Evolutionary conservation across 768 basidiomycete genomes (phyloP).

Genomic region (Candolleomyces aberdarensis): DNA sequence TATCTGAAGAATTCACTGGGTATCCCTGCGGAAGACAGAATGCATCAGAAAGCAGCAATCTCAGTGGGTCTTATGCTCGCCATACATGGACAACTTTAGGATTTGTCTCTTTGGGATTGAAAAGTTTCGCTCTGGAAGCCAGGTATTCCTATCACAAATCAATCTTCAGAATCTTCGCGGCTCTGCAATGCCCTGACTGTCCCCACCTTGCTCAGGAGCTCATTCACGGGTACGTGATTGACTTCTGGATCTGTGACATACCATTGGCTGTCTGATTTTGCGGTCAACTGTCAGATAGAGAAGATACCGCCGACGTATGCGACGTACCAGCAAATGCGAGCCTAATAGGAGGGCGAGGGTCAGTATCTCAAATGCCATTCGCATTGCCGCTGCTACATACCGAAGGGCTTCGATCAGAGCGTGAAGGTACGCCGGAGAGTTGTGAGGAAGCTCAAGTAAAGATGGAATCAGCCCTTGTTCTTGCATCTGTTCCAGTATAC

Average conservation of each 20-base stretch:
- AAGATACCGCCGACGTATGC: not conserved
- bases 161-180: not conserved
- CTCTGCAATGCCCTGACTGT: not conserved
- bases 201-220: slow-evolving; percentile 79
- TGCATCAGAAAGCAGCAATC: not conserved
- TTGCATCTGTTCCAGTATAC: slow-evolving; percentile 87
- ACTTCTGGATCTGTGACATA: slow-evolving; percentile 92
- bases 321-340: slow-evolving; percentile 71
- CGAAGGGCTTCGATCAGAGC: slow-evolving; percentile 81
- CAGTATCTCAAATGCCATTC: too few relatives aligned
- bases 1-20: slow-evolving; percentile 85
- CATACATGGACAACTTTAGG: slow-evolving; percentile 63
- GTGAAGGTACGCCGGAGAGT: slow-evolving; percentile 88
- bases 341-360: slow-evolving; percentile 23
- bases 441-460: slow-evolving; percentile 81
- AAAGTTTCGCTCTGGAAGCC: slow-evolving; percentile 70
- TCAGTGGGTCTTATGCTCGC: slow-evolving; percentile 14
- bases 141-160: slow-evolving; percentile 67
- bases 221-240: slow-evolving; percentile 70
- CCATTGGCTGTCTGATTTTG: slow-evolving; percentile 67
- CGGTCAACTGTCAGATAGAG: not conserved
- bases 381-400: slow-evolving; percentile 31
- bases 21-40: slow-evolving; percentile 50
- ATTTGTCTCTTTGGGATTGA: slow-evolving; percentile 66
- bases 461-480: slow-evolving; percentile 65